Evolutionary conservation across 805 yeast species (phyloP).

Genomic region (Barnettozyma sucrosica): DNA sequence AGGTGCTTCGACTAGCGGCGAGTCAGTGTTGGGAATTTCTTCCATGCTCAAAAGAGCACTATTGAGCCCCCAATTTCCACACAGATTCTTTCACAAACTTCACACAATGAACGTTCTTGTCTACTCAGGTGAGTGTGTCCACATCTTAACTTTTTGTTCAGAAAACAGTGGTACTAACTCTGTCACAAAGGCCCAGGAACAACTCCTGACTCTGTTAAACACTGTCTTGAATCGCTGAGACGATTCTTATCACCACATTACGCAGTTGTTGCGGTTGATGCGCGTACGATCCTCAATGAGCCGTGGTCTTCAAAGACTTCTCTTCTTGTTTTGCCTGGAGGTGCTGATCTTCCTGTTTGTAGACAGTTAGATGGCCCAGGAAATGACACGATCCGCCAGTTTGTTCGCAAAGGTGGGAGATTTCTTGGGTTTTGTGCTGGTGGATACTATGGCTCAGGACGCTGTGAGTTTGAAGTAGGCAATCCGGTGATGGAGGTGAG

Average conservation of each 20-base stretch:
- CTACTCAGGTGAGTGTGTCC: conserved; percentile 40
- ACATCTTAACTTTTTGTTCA: too few relatives aligned
- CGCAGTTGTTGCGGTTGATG: conserved; percentile 71
- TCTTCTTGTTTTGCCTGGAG: conserved; percentile 87
- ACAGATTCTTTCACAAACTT: neutral
- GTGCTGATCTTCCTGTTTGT: conserved; percentile 90
- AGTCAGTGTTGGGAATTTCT: too few relatives aligned
- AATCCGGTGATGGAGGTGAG: conserved; percentile 66
- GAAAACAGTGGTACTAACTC: neutral
- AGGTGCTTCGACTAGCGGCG: too few relatives aligned
- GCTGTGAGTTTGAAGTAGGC: conserved; percentile 83
- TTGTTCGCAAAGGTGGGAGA: conserved; percentile 72
- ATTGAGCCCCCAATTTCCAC: neutral
- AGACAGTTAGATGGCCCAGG: conserved; percentile 65
- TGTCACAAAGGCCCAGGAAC: conserved; percentile 63
- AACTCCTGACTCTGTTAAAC: conserved; percentile 79
- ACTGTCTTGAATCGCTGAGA: conserved; percentile 72
- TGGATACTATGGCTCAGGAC: conserved; percentile 71
- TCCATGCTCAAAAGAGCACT: conserved; percentile 2
- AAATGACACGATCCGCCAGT: conserved; percentile 52
- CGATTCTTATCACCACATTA: conserved; percentile 77
- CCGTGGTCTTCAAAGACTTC: conserved; percentile 87
- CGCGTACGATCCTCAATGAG: conserved; percentile 58
- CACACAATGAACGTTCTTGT: conserved; percentile 65
- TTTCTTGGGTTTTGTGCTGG: conserved; percentile 94